phyloP scores from a whole-genome alignment of 345 rosid genomes.

The Eucalyptus brandiana region DNA sequence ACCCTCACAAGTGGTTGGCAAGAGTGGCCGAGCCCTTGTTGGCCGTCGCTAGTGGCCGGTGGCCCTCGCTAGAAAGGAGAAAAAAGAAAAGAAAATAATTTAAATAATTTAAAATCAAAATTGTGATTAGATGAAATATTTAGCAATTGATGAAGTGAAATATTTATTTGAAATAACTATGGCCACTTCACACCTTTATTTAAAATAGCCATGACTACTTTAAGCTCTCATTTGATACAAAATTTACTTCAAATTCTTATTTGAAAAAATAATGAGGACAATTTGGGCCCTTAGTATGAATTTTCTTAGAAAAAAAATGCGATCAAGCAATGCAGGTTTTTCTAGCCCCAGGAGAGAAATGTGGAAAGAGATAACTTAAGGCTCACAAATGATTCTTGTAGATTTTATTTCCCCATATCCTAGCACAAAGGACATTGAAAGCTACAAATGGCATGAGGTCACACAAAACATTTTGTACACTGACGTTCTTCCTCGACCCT shows the following conservation, averaged over 20 bases:
- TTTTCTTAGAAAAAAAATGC: background rate
- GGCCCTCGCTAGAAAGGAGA: fast-evolving
- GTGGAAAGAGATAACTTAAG: background rate
- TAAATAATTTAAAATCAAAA: no score
- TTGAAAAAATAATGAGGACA: no score
- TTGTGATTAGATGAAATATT: no score
- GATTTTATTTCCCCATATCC: background rate
- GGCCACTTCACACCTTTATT: no score
- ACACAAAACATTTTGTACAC: background rate
- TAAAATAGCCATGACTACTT: no score
- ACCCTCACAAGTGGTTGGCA: fast-evolving
- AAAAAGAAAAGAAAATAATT: no score
- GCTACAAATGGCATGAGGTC: background rate
- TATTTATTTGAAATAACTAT: no score
- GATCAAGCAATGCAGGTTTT: background rate
- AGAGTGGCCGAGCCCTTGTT: no score
- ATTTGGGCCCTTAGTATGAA: no score
- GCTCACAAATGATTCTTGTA: background rate
- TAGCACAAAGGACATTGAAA: background rate
- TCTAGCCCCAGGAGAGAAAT: background rate
- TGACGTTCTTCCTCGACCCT: background rate
- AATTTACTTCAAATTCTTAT: fast-evolving
- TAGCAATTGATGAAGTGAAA: no score
- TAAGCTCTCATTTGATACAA: no score
- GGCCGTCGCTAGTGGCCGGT: no score